A percentile compares a stretch with the other conserved stretches of the same genome.
Conservation (phyloP, 345 rosid species). For the Moringa oleifera region DNA sequence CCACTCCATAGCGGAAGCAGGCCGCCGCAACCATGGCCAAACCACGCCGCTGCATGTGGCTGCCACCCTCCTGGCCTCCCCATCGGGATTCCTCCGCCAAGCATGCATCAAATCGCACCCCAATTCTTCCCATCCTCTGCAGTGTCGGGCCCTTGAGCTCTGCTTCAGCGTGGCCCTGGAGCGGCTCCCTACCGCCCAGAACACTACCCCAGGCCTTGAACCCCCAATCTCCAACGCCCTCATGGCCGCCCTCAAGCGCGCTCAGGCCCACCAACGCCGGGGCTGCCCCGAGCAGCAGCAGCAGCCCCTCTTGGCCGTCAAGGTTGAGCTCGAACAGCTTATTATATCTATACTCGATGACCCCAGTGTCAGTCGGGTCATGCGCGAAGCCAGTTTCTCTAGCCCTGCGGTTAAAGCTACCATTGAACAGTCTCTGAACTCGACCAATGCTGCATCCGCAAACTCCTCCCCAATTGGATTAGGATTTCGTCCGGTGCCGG, state of each 20-base stretch:
- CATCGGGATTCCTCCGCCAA: constrained; percentile 88
- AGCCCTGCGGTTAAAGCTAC: constrained; percentile 92
- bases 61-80: constrained; percentile 71
- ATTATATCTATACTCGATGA: constrained; percentile 95
- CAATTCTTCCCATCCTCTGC: constrained; percentile 95
- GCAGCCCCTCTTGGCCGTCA: constrained; percentile 89
- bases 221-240: constrained; percentile 94
- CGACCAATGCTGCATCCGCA: constrained; percentile 28
- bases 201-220: constrained; percentile 40
- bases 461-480: constrained; percentile 43
- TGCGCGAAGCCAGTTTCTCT: constrained; percentile 98
- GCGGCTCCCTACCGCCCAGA: constrained; percentile 68
- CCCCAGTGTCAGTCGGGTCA: constrained; percentile 94
- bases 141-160: constrained; percentile 98
- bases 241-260: constrained; percentile 96
- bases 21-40: constrained; percentile 88
- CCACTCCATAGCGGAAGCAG: constrained; percentile 86
- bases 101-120: constrained; percentile 99
- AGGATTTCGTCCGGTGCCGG: constrained; percentile 49
- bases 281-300: constrained; percentile 99
- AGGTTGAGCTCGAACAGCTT: constrained; percentile 95
- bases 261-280: constrained; percentile 97
- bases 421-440: constrained; percentile 74
- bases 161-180: constrained; percentile 99
- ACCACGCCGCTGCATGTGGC: constrained; percentile 98